phyloP scores from a whole-genome alignment of 1,139 yeast genomes.

The Arxiozyma bovina region DNA sequence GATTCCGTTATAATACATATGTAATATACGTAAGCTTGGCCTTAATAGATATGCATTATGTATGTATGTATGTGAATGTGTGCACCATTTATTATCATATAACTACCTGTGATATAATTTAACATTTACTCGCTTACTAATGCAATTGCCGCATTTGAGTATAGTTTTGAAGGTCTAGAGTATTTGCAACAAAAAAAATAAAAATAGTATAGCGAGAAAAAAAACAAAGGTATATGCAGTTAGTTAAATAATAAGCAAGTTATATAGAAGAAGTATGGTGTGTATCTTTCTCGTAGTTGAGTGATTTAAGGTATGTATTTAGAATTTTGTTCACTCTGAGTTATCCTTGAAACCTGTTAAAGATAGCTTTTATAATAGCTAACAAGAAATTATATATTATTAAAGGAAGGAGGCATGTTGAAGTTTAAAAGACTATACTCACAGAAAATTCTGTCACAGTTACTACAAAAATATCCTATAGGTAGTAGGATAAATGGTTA shows the following conservation, averaged over 20 bases:
- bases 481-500: conserved; percentile 61
- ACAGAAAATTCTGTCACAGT: conserved; percentile 9
- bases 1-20: too few species aligned
- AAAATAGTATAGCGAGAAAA: background rate
- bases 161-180: background rate
- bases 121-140: background rate
- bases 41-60: too few species aligned
- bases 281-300: background rate
- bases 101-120: background rate
- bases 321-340: too few species aligned
- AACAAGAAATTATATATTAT: background rate
- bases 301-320: too few species aligned
- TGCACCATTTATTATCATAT: too few species aligned
- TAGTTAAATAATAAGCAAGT: too few species aligned
- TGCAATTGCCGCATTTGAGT: too few species aligned
- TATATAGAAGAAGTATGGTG: too few species aligned
- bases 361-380: too few species aligned
- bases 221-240: too few species aligned
- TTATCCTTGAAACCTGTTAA: background rate
- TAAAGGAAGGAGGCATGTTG: background rate
- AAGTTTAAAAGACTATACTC: conserved; percentile 6
- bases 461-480: conserved; percentile 40
- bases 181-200: background rate
- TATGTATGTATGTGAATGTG: too few species aligned
- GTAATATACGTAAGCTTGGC: background rate